These are phyloP conservation scores for Pyrenochaeta sp. DNA, from an alignment of 2,329 filamentous ascomycete genomes.

Conservation along the genomic window DNA sequence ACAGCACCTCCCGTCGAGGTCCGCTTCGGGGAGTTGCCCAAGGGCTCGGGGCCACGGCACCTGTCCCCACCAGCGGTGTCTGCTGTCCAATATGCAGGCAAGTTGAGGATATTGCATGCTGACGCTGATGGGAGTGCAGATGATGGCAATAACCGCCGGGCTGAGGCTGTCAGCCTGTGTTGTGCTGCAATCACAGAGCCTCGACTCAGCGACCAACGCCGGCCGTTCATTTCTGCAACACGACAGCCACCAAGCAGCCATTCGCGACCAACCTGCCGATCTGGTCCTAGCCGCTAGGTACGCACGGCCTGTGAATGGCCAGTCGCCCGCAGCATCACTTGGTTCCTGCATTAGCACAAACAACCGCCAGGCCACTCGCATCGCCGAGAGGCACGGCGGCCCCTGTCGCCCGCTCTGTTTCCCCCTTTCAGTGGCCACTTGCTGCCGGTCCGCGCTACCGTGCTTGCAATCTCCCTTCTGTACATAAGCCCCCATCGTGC, in stretches of 20 bases:
- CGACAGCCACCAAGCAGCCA: constrained; percentile 39
- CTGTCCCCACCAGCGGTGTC: neutral
- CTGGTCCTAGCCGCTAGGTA: constrained; percentile 37
- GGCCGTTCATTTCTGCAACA: constrained; percentile 44
- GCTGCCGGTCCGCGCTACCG: constrained; percentile 45
- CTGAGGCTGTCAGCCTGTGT: constrained; percentile 18
- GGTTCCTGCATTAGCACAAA: constrained; percentile 48
- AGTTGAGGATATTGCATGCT: constrained; percentile 12
- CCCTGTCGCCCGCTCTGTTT: constrained; percentile 37
- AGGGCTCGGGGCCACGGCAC: constrained; percentile 10
- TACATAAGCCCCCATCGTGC: constrained; percentile 45
- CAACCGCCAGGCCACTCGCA: constrained; percentile 41
- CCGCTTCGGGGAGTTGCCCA: constrained; percentile 6
- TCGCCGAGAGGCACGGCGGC: constrained; percentile 27
- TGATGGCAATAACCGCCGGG: constrained; percentile 34
- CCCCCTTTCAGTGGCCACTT: constrained; percentile 45
- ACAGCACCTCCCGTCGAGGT: constrained; percentile 15
- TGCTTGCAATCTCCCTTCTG: constrained; percentile 47
- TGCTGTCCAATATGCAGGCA: constrained; percentile 11
- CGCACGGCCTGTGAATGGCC: constrained; percentile 36
- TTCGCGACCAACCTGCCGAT: constrained; percentile 37
- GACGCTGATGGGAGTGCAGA: constrained; percentile 19
- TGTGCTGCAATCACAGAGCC: constrained; percentile 23
- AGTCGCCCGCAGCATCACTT: constrained; percentile 33
- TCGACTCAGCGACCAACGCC: constrained; percentile 32